Base-by-base conservation (phyloP, 371 early-diverging fungal species). In the Syncephalis fuscata region DNA sequence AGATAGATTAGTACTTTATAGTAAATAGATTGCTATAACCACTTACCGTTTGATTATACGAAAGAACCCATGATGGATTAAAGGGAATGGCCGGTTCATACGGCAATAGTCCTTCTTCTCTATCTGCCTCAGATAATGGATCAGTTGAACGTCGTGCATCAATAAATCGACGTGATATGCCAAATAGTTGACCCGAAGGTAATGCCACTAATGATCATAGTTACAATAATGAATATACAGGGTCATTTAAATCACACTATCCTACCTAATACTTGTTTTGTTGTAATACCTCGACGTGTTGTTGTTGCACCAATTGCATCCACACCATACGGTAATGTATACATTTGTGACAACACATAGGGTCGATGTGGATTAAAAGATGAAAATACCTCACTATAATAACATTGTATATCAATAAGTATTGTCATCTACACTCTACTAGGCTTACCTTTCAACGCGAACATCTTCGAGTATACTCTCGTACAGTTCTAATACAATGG, bases 251-350 rank as follows among this genome's bases (percentile, higher is more conserved):
- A n/a, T n/a, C n/a, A n/a, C n/a, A n/a, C n/a, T n/a, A n/a, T n/a
- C n/a, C n/a, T n/a, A n/a, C n/a, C n/a, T n/a, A 55, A 8, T 37
- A 93, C 68, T 47, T 92, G 89, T 50, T 81, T 76, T 2, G 83
- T 74, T 0, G 95, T 78, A 46, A 94, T 87, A 14, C 90, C 87
- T 40, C 78, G 79, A 51, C 74, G 61, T 3, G 96, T 93, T 22
- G 64, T 67, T 0, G 96, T 90, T 15, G 83, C 74, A 17, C 88
- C 92, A 51, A 95, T 68, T 1, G 88, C 72, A 0, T 61, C 63
- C 1, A 82, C 69, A 9, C 70, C 55, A 44, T 80, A 71, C 5
- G 84, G 76, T 60, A 90, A 81, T 15, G 71, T 65, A 63, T 76
- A 95, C 1, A 88, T 66, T 44, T 82, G 71, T 1, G 82, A 64